Evolutionary conservation across 164 flowering plant species (phyloP).

Genomic region (grape (Vitis vinifera)): DNA sequence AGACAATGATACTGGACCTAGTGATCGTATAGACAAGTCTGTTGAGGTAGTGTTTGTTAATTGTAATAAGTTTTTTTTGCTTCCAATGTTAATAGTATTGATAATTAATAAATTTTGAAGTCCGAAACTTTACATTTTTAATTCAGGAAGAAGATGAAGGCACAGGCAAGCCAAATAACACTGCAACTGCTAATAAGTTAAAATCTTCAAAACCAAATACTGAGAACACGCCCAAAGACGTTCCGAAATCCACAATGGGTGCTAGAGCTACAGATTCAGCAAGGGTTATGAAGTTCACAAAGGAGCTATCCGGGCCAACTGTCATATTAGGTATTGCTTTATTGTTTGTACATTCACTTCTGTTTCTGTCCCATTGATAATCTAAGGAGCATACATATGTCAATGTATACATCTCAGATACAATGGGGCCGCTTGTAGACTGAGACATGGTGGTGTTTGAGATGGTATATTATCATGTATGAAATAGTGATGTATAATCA

Average conservation of each 20-base stretch:
- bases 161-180: slow-evolving; percentile 29
- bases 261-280: slow-evolving; percentile 93
- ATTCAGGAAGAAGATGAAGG: slow-evolving; percentile 52
- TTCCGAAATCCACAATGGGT: slow-evolving; percentile 50
- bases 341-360: slow-evolving; percentile 4
- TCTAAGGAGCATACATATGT: not conserved
- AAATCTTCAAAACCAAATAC: slow-evolving; percentile 38
- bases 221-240: slow-evolving; percentile 48
- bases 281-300: slow-evolving; percentile 77
- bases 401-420: not conserved
- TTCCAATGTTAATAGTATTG: not conserved
- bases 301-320: slow-evolving; percentile 70
- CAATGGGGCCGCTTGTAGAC: not conserved
- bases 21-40: slow-evolving; percentile 38
- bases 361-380: not conserved
- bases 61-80: not conserved
- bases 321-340: slow-evolving; percentile 65
- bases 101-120: not conserved
- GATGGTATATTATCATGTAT: too few species aligned
- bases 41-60: slow-evolving; percentile 45
- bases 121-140: not conserved
- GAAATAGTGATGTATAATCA: too few species aligned
- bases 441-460: too few species aligned
- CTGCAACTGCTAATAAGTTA: slow-evolving; percentile 28
- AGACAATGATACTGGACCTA: slow-evolving; percentile 51